Base-by-base conservation (phyloP, 805 yeast species). In the Clavispora vitiphila region DNA sequence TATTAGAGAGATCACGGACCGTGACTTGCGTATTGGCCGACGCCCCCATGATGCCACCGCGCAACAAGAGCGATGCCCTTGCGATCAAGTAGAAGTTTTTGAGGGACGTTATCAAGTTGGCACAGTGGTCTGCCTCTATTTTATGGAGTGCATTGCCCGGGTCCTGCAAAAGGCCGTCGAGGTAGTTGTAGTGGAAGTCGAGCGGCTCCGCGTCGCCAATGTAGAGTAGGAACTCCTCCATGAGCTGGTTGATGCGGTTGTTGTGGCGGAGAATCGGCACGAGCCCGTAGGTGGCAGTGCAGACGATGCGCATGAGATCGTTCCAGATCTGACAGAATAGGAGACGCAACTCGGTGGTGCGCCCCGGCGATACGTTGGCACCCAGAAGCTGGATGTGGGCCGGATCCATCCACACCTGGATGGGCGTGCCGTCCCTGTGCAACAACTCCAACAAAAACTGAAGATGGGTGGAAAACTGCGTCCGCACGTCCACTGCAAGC, bases 331-430 rank as follows among this genome's bases (percentile, higher is more conserved):
- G 53, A 38, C 69, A 58, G 12, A 64, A 43, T 36, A 65, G 65
- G 5, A 62, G 34, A 32, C 62, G 54, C 7, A 67, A 35, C 12
- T 57, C 57, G 12, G 50, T 46, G 15, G 51, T 41, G 29, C 54
- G 55, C 34, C 47, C 50, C 15, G 46, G 49, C 1, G 54, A 36
- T 6, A 44, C 54, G 14, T 49, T 39, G 7, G 19, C 34, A 8
- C 44, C 56, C 18, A 42, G 39, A 34, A 62, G 48, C 2, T 25
- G 34, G 1, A 68, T 53, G 15, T 46, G 49, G 6, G 56, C 48
- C 0, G 74, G 74, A 41, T 65, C 64, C 26, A 56, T 56, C 72
- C 72, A 68, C 2, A 67, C 38, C 26, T 56, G 62, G 8, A 60
- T 34, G 7, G 38, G 42, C 3, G 42, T 21, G 12, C 45, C 52